Evolutionary conservation across 2,329 filamentous ascomycete genomes (phyloP).

Genomic region (Monascus ruber): DNA sequence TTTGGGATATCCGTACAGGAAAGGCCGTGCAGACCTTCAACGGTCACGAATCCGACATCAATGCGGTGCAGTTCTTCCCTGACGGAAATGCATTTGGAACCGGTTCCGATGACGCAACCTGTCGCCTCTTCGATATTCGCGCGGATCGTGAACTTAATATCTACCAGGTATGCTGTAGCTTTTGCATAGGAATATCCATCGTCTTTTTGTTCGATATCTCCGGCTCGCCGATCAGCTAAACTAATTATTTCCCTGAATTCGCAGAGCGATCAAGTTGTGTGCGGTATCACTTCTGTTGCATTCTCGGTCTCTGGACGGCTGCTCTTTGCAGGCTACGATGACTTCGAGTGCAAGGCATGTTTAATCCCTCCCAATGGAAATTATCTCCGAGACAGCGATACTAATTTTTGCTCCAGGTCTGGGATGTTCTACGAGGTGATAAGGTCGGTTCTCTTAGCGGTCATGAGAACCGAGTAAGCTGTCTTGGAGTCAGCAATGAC

Average conservation of each 20-base stretch:
- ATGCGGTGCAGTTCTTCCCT: slow-evolving; percentile 98
- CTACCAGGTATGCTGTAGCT: slow-evolving; percentile 46
- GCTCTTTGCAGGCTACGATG: slow-evolving; percentile 94
- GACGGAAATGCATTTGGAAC: slow-evolving; percentile 98
- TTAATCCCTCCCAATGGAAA: neutral
- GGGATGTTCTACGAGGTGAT: slow-evolving; percentile 93
- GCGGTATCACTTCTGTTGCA: slow-evolving; percentile 94
- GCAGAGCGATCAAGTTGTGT: slow-evolving; percentile 92
- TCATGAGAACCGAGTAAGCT: slow-evolving; percentile 98
- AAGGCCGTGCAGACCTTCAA: slow-evolving; percentile 98
- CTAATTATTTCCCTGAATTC: slow-evolving; percentile 1
- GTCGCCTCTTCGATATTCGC: slow-evolving; percentile 93
- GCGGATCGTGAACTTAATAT: slow-evolving; percentile 71
- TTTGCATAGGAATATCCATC: neutral
- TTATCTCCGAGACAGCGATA: slow-evolving; percentile 5
- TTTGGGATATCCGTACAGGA: slow-evolving; percentile 97
- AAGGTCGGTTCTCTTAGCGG: slow-evolving; percentile 94
- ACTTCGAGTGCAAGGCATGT: slow-evolving; percentile 97
- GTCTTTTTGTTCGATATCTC: neutral
- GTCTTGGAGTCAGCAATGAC: slow-evolving; percentile 95
- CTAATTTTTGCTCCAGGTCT: slow-evolving; percentile 53
- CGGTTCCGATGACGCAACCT: slow-evolving; percentile 93
- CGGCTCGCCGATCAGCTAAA: neutral
- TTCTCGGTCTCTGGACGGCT: slow-evolving; percentile 94
- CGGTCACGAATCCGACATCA: slow-evolving; percentile 97